Base-by-base conservation (phyloP, 2,329 filamentous ascomycete genomes). In the Magnaporthiopsis rhizophila region DNA sequence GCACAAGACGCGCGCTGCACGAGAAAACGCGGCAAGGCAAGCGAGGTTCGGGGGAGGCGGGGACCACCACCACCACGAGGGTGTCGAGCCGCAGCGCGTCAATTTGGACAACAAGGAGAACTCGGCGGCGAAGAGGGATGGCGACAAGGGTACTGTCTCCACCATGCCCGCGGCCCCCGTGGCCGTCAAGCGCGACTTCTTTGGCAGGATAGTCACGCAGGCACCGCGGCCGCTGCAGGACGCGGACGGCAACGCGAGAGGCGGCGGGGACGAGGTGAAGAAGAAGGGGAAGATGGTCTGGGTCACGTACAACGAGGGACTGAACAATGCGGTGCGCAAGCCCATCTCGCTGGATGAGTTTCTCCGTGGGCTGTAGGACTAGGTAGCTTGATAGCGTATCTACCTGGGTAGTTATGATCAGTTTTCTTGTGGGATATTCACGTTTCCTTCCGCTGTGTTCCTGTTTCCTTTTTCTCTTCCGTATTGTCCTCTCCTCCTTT, bases 271-370 rank as follows among this genome's bases (percentile, higher is more conserved):
- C 60, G 73, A 71, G 53, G 73, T 69, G 66, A 70, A 70, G 65
- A 74, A 71, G 56, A 73, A 75, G 58, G 82, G 80, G 62, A 85
- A 71, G 12, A 81, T 88, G 69, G 89, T 93, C 4, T 97, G 92
- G 92, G 87, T 96, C 58, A 94, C 86, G 67, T 97, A 88, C 74
- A 88, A 97, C 71, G 93, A 97, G 77, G 93, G 93, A 0, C 87
- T 92, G 73, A 95, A 92, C 64, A 97, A 97, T 81, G 93, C 93
- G 13, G 93, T 97, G 66, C 83, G 90, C 74, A 97, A 96, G 74
- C 91, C 92, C 2, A 87, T 97, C 67, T 90, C 90, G 11, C 74
- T 97, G 74, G 83, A 85, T 66, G 93, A 97, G 74, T 84, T 97
- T 70, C 77, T 97, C 80, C 81, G 80, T 64, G 88, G 85, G 3